Evolutionary conservation across 306 rosid genomes (phyloP), one percentile per base, ranked within the genome.

Genomic region (Astragalus membranaceus): DNA sequence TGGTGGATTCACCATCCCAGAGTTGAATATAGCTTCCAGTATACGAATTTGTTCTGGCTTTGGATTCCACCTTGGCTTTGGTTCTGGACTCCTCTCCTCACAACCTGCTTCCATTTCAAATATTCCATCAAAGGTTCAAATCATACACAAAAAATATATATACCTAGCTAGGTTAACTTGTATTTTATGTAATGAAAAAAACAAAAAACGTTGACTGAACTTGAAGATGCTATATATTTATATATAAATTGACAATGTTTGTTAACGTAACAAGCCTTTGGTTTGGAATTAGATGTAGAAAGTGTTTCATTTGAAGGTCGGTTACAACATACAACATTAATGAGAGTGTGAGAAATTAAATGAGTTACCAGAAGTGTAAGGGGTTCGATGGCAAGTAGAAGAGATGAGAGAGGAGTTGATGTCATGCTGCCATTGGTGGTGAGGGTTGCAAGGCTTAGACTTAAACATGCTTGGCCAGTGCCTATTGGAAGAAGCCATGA

Each of bases 401-500:
- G 96, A 71, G 12, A 88, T 84, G 71, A 90, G 89, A 54, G 88
- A 76, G 48, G 84, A 72, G 81, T 76, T 86, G 90, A 86, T 83
- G 80, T 94, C 97, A 63, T 88, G 92, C 68, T 90, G 97, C 95
- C 96, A 90, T 80, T 87, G 97, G 84, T 88, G 91, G 77, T 88
- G 98, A 67, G 88, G 33, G 72, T 77, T 92, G 90, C 97, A 86
- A 67, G 97, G 96, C 75, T 88, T 94, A 82, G 98, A 88, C 77
- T 88, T 94, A 86, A 91, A 94, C 98, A 90, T 88, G 81, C 97
- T 94, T 37, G 98, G 97, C 98, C 97, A 94, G 88, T 94, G 98
- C 86, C 95, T 85, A 75, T 94, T 94, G 12, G 98, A 94, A 47
- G 98, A 90, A 84, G 97, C 91, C 97, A 94, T 94, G 88, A 82